Evolutionary conservation across 2,329 filamentous ascomycete genomes (phyloP), one percentile per base, ranked within the genome.

Genomic region (Dactylellina sp.): DNA sequence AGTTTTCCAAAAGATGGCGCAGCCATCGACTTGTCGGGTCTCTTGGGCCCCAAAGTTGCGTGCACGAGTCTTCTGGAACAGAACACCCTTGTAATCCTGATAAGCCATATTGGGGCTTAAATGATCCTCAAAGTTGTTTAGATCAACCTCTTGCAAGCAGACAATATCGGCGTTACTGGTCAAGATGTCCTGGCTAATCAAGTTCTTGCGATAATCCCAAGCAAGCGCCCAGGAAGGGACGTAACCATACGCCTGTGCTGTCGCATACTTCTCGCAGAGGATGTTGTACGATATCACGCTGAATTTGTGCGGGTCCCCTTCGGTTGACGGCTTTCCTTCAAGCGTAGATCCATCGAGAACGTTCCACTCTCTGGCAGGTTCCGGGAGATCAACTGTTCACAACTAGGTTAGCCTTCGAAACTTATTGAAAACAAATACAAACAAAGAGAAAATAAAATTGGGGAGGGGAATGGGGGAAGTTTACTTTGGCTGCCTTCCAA

Each of bases 251-350:
- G 91, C 88, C 62, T 89, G 86, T 62, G 88, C 85, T 0, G 93
- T 97, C 2, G 93, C 93, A 78, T 95, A 96, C 79, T 93, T 92
- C 81, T 97, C 93, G 82, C 94, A 97, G 9, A 99, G 86, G 50
- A 94, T 96, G 81, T 99, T 99, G 89, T 95, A 97, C 20, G 92
- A 96, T 75, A 98, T 85, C 7, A 96, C 89, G 66, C 91, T 92
- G 80, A 98, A 88, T 60, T 74, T 88, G 89, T 79, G 97, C 11
- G 71, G 71, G 20, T 75, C 63, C 25, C 71, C 59, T 49, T 75
- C 71, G 18, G 56, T 70, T 12, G 71, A 70, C 9, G 63, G 62
- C n/a, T 70, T 70, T 11, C 50, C 59, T 42, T 75, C 63, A 18
- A 47, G 81, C 47, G 81, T 72, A 24, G 83, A 82, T 61, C 85